These are phyloP conservation scores for Monosporascus sp. DNA, from an alignment of 2,329 filamentous ascomycete species.

Conservation along the genomic window DNA sequence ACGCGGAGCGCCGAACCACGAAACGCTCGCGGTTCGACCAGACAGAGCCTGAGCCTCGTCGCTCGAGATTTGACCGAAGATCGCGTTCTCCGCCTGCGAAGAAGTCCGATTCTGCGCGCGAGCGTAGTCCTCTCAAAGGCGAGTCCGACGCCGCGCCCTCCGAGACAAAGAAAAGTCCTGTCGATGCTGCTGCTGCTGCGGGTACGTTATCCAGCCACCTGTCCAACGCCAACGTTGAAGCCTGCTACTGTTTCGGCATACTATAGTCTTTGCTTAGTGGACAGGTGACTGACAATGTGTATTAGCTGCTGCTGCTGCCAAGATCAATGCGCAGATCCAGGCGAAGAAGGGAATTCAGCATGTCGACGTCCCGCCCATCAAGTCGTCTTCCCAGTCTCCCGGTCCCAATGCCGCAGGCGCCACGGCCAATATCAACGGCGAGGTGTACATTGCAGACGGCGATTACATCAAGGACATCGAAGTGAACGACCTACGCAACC, in stretches of 20 bases:
- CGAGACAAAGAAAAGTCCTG: conserved; percentile 40
- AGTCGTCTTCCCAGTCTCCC: conserved; percentile 44
- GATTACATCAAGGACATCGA: conserved; percentile 99
- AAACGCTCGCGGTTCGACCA: conserved; percentile 96
- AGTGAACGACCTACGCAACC: conserved; percentile 95
- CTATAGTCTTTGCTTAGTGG: not conserved
- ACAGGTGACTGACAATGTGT: conserved; percentile 19
- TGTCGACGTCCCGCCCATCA: conserved; percentile 80
- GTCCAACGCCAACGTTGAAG: conserved; percentile 6
- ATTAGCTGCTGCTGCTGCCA: conserved; percentile 78
- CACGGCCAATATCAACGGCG: conserved; percentile 64
- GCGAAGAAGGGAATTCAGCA: conserved; percentile 87
- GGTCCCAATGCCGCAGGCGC: conserved; percentile 30
- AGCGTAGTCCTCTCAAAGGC: conserved; percentile 68
- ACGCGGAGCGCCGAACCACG: conserved; percentile 63
- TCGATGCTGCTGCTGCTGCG: conserved; percentile 71
- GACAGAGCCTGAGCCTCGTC: conserved; percentile 72
- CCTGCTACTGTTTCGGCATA: conserved; percentile 1
- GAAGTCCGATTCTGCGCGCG: conserved; percentile 64
- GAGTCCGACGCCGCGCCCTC: conserved; percentile 31
- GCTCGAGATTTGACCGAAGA: conserved; percentile 84
- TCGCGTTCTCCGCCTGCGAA: conserved; percentile 74
- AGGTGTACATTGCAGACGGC: conserved; percentile 91
- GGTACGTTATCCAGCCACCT: conserved; percentile 43
- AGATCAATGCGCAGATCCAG: conserved; percentile 77